Evolutionary conservation across 192 early-diverging fungal genomes (phyloP), one percentile per base, ranked within the genome.

Genomic region (Linnemannia elongata): DNA sequence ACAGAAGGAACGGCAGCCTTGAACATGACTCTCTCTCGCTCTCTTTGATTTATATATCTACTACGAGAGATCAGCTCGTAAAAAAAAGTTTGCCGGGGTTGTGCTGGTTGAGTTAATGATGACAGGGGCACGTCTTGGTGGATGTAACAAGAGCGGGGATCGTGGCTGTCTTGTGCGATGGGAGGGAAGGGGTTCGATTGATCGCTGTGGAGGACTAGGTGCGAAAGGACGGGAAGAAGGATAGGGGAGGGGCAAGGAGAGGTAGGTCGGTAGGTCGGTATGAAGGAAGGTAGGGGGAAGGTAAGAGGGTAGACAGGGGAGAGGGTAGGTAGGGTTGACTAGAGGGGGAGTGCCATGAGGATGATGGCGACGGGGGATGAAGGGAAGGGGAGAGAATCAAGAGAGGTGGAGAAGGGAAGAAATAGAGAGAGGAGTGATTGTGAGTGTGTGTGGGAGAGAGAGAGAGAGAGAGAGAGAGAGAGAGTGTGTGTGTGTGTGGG

Each of bases 1-100:
- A 68, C 71, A 13, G 85, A 87, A 12, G 79, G 75, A 9, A 72
- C 72, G 13, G 79, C 71, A 33, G 85, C 81, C 75, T 87, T 87
- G 77, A 80, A 81, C 85, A 87, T 87, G 60, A 12, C 60, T 66
- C 60, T 66, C 17, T 38, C 24, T 20, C 49, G 4, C 49, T 20
- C 49, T 18, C 49, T 52, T 52, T 18, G 49, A 52, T 52, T 52
- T 52, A 20, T 52, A 52, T 52, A 2, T 17, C 6, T 72, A 17
- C 9, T 24, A 10, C 35, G 39, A 45, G 30, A 44, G 36, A 66
- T 66, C 60, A 12, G 24, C 30, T 33, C 44, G 45, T 74, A 10
- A 41, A n/a, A 22, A 39, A 9, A 4, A 17, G 47, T 42, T 42
- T 72, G 41, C 3, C 24, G 24, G 54, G 55, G 8, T 22, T 77